phyloP scores from a whole-genome alignment of 2,329 filamentous ascomycete genomes.

The Penicillium sp. region DNA sequence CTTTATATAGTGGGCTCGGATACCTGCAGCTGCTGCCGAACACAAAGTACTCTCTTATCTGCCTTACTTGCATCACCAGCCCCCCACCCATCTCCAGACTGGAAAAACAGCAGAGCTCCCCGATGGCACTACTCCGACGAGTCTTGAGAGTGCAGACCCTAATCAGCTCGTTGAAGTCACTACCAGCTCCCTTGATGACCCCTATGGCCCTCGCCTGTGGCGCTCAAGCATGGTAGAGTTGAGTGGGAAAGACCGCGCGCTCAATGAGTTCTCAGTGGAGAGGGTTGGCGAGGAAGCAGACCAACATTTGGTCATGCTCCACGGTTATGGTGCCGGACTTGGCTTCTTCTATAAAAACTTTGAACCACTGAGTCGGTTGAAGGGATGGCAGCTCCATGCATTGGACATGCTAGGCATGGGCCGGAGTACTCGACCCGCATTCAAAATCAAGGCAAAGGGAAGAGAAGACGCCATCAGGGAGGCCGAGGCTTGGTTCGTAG shows the following conservation, averaged over 20 bases:
- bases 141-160: conserved; percentile 36
- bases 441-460: conserved; percentile 80
- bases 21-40: conserved; percentile 81
- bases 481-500: conserved; percentile 93
- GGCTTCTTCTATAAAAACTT: conserved; percentile 99
- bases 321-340: conserved; percentile 92
- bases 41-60: conserved; percentile 83
- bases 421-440: conserved; percentile 76
- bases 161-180: conserved; percentile 46
- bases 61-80: conserved; percentile 69
- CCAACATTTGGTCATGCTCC: conserved; percentile 89
- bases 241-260: conserved; percentile 76
- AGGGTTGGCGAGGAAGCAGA: conserved; percentile 73
- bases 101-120: conserved; percentile 41
- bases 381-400: conserved; percentile 86
- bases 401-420: conserved; percentile 97
- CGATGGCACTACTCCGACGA: conserved; percentile 26
- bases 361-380: conserved; percentile 73
- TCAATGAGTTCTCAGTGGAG: conserved; percentile 94
- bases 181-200: conserved; percentile 60
- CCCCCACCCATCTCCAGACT: conserved; percentile 66
- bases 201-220: conserved; percentile 83
- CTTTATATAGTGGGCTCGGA: conserved; percentile 68
- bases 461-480: conserved; percentile 77
- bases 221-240: conserved; percentile 79